Evolutionary conservation across 164 flowering plant genomes (phyloP).

Genomic region (Chloranthus sessilifolius): DNA sequence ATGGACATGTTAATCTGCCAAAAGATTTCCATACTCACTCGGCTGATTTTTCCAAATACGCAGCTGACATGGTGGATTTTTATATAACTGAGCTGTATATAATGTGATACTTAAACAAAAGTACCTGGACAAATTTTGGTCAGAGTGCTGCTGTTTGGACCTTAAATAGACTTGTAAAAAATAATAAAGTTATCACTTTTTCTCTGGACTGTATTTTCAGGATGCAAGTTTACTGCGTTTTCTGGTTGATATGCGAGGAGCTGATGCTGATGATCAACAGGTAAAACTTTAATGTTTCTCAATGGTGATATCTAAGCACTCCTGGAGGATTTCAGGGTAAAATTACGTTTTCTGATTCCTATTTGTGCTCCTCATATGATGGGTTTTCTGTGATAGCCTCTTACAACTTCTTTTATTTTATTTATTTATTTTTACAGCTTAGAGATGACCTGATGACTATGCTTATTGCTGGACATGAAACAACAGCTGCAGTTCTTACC

Average conservation of each 20-base stretch:
- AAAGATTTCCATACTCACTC: no score
- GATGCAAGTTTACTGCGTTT: constrained; percentile 96
- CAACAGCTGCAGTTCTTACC: constrained; percentile 98
- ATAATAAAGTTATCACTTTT: constrained; percentile 13
- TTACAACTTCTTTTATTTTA: not conserved
- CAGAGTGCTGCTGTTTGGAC: no score
- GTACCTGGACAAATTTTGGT: no score
- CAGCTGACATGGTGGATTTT: no score
- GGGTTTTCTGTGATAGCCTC: not conserved
- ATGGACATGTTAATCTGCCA: no score
- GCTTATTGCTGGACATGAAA: constrained; percentile 99
- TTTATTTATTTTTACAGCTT: constrained; percentile 43
- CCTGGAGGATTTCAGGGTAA: not conserved
- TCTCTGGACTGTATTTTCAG: constrained; percentile 40
- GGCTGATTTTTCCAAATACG: no score
- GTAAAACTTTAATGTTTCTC: constrained; percentile 35
- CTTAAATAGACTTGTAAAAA: no score
- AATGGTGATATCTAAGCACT: no score
- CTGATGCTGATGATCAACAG: constrained; percentile 89
- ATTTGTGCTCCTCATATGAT: not conserved
- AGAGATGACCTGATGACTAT: constrained; percentile 98
- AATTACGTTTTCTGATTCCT: not conserved
- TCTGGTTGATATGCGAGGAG: constrained; percentile 97
- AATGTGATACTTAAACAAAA: no score
- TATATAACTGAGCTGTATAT: no score